A percentile compares a stretch with the other conserved stretches of the same genome.
Conservation (phyloP, 176 grass and related monocot genomes). For the Pontederia crassipes region DNA sequence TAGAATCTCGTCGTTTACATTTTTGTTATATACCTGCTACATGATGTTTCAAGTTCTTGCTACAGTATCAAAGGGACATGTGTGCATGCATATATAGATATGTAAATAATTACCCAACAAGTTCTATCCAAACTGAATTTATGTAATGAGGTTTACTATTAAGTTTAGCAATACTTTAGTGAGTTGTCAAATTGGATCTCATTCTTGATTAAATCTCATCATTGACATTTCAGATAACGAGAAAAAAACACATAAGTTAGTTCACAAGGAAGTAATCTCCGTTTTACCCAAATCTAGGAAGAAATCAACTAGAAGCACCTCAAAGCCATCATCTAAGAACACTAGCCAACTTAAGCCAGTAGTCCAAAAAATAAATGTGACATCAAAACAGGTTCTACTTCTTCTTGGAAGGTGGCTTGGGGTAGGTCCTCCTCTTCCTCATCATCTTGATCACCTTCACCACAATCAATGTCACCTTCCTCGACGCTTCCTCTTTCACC, state of each 20-base stretch:
- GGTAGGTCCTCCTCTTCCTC: slow-evolving; percentile 41
- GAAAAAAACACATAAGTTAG: no score
- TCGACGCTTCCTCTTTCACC: slow-evolving; percentile 40
- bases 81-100: no score
- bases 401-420: slow-evolving; percentile 70
- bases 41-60: slow-evolving; percentile 6
- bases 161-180: no score
- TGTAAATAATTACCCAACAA: no score
- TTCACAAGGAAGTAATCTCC: no score
- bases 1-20: slow-evolving; percentile 8
- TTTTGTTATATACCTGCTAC: not conserved
- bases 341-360: not conserved
- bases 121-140: no score
- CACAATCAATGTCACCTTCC: not conserved
- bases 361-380: not conserved
- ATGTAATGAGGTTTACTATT: no score
- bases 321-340: not conserved
- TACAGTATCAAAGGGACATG: not conserved
- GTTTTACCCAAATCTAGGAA: no score
- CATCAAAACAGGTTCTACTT: slow-evolving; percentile 27
- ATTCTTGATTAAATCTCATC: no score
- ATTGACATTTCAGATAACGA: no score
- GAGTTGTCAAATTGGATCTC: no score
- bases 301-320: not conserved
- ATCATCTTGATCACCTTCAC: slow-evolving; percentile 10